A percentile compares a stretch with the other conserved stretches of the same genome.
Evolutionary conservation across 2,329 filamentous ascomycete genomes (phyloP).

Genomic region (Ceratocystis cubensis): DNA sequence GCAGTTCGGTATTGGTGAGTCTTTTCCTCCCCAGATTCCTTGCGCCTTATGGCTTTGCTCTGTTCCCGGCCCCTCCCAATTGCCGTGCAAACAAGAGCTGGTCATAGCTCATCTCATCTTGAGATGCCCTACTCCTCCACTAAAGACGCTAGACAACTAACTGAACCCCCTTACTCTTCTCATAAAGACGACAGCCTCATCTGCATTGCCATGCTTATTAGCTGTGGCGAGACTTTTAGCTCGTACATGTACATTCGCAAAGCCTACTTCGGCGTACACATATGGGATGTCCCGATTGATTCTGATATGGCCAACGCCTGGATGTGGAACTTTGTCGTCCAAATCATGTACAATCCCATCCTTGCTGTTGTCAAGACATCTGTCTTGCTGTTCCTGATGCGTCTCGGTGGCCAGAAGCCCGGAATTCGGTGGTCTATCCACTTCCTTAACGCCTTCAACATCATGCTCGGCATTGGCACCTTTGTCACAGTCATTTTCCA

Average conservation of each 20-base stretch:
- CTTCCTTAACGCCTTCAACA: constrained; percentile 29
- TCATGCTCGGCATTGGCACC: constrained; percentile 28
- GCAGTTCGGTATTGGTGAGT: constrained; percentile 26
- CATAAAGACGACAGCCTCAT: constrained; percentile 25
- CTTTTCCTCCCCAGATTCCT: not conserved
- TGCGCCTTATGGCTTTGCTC: not conserved
- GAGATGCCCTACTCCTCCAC: not conserved
- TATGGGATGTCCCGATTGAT: constrained; percentile 21
- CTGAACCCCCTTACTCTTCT: not conserved
- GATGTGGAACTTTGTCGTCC: constrained; percentile 30
- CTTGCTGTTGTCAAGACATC: constrained; percentile 36
- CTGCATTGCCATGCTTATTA: constrained; percentile 24
- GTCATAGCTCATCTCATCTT: not conserved
- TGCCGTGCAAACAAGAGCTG: not conserved
- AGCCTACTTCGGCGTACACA: constrained; percentile 27
- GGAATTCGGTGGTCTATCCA: constrained; percentile 27
- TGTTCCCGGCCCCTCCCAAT: not conserved
- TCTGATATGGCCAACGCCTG: constrained; percentile 21
- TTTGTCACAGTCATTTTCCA: constrained; percentile 32
- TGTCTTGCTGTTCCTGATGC: constrained; percentile 35
- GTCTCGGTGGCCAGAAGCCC: constrained; percentile 30
- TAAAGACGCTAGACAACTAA: not conserved
- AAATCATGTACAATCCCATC: constrained; percentile 35
- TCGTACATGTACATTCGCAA: constrained; percentile 26
- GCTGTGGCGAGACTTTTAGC: constrained; percentile 13